These are phyloP conservation scores for Ustilago trichophora DNA, from an alignment of 1,284 basidiomycete genomes.

Conservation along the genomic window DNA sequence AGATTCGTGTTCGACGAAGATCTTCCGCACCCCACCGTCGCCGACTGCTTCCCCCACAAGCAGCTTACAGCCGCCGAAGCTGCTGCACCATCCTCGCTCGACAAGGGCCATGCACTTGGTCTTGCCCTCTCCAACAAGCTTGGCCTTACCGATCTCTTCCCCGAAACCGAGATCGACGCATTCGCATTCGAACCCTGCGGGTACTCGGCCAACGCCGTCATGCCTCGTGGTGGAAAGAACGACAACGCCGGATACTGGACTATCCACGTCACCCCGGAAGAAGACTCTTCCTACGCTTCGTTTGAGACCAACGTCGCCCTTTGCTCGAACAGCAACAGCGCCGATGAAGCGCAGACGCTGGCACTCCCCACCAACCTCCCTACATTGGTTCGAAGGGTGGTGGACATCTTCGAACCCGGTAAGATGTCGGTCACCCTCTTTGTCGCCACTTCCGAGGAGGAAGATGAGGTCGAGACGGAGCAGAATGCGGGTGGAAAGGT, in stretches of 20 bases:
- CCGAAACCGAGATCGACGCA: constrained; percentile 84
- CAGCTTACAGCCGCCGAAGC: constrained; percentile 13
- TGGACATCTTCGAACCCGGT: constrained; percentile 90
- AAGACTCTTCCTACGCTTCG: constrained; percentile 94
- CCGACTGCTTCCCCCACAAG: constrained; percentile 43
- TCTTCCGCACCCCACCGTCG: constrained; percentile 34
- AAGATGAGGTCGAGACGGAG: constrained; percentile 23
- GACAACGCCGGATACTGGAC: constrained; percentile 78
- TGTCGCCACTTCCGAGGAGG: constrained; percentile 74
- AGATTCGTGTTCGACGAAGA: constrained; percentile 77
- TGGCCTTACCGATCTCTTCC: constrained; percentile 87
- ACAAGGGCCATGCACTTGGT: constrained; percentile 73
- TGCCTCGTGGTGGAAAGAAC: constrained; percentile 41
- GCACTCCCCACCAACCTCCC: constrained; percentile 69
- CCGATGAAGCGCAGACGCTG: constrained; percentile 21
- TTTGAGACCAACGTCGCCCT: constrained; percentile 99
- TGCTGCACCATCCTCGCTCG: constrained; percentile 13
- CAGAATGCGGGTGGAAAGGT: constrained; percentile 20
- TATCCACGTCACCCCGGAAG: constrained; percentile 97
- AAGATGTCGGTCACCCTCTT: constrained; percentile 90
- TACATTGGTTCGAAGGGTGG: constrained; percentile 84
- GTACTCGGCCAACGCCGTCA: constrained; percentile 91
- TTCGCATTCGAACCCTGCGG: constrained; percentile 96
- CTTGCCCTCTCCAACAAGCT: constrained; percentile 76
- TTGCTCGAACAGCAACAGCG: constrained; percentile 67